phyloP scores from a whole-genome alignment of 2,329 filamentous ascomycete genomes.

The Ceratocystis albifundus region DNA sequence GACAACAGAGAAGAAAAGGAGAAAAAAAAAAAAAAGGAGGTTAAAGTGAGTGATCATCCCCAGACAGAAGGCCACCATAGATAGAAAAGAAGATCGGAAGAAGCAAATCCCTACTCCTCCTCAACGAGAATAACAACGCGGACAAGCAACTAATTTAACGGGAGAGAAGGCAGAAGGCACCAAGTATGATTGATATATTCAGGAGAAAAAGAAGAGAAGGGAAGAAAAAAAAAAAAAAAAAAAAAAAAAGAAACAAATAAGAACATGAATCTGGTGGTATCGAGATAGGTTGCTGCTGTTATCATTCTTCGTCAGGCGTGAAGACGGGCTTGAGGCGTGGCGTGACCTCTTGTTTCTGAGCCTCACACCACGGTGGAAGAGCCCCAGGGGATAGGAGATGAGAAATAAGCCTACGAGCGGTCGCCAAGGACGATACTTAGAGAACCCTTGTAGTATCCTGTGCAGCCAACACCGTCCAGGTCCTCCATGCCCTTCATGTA shows the following conservation, averaged over 20 bases:
- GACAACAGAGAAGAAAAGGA: neutral
- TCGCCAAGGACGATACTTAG: conserved; percentile 31
- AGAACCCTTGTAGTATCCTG: conserved; percentile 29
- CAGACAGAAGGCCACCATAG: neutral
- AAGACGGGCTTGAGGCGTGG: neutral
- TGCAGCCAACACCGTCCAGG: conserved; percentile 34
- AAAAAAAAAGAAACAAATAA: conserved; percentile 14
- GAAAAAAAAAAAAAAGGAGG: neutral
- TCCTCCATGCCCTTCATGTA: conserved; percentile 33
- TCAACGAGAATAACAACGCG: no score
- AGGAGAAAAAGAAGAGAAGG: conserved; percentile 15
- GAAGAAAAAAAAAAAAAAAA: conserved; percentile 11
- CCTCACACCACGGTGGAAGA: neutral
- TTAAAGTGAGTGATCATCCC: neutral
- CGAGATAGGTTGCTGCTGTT: conserved; percentile 14
- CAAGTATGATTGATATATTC: conserved; percentile 22
- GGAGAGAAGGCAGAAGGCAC: neutral
- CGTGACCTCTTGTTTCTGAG: neutral
- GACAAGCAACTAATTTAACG: no score
- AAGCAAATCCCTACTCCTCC: neutral
- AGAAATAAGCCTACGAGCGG: conserved; percentile 18
- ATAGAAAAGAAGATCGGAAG: neutral
- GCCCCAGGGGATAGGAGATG: neutral
- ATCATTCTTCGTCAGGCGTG: neutral
- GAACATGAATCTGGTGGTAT: conserved; percentile 22